These are phyloP conservation scores for Trametes villosa DNA, from an alignment of 768 basidiomycete genomes.

Conservation along the genomic window DNA sequence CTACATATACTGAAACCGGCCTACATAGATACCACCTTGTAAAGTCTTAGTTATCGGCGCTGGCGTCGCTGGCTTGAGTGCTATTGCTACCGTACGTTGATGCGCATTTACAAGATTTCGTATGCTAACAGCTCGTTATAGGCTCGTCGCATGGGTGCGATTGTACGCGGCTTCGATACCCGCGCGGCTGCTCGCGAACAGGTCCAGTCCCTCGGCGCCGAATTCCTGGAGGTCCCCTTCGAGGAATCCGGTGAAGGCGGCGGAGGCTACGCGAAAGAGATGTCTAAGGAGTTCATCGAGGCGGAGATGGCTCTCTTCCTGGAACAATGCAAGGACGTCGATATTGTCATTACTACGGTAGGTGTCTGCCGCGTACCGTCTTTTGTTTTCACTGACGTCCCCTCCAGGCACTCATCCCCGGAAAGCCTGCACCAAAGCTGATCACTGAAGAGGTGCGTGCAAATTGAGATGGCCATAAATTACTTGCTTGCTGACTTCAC, in stretches of 20 bases:
- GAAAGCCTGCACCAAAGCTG: slow-evolving; percentile 83
- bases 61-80: slow-evolving; percentile 87
- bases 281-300: slow-evolving; percentile 88
- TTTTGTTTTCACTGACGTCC: background rate
- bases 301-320: slow-evolving; percentile 89
- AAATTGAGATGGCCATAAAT: background rate
- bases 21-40: slow-evolving; percentile 73
- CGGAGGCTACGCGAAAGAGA: slow-evolving; percentile 88
- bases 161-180: slow-evolving; percentile 88
- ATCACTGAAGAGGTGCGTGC: slow-evolving; percentile 65
- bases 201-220: slow-evolving; percentile 87
- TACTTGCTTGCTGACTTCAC: background rate
- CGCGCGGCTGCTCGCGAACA: slow-evolving; percentile 86
- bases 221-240: slow-evolving; percentile 82
- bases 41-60: slow-evolving; percentile 89
- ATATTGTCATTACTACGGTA: slow-evolving; percentile 86
- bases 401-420: slow-evolving; percentile 77
- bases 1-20: background rate
- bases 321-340: slow-evolving; percentile 88
- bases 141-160: slow-evolving; percentile 84
- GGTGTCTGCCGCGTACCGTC: slow-evolving; percentile 17
- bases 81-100: slow-evolving; percentile 73
- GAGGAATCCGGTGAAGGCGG: slow-evolving; percentile 82
- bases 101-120: background rate
- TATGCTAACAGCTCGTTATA: slow-evolving; percentile 30